These are phyloP conservation scores for Spathaspora boniae DNA, from an alignment of 805 yeast species.

Conservation along the genomic window DNA sequence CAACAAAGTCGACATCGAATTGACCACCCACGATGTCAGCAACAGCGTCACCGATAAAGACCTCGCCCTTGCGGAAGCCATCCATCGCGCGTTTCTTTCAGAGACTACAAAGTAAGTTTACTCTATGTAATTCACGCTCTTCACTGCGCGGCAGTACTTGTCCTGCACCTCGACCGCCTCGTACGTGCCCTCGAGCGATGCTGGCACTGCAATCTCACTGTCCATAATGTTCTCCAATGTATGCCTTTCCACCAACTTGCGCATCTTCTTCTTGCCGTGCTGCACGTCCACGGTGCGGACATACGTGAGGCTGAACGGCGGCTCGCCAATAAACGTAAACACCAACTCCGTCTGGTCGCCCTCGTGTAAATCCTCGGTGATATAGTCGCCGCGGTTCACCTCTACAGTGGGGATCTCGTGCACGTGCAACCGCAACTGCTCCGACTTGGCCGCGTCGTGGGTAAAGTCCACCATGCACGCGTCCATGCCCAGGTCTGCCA, in stretches of 20 bases:
- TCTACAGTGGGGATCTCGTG: slow-evolving; percentile 70
- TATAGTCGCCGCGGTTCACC: slow-evolving; percentile 71
- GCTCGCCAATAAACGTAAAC: slow-evolving; percentile 79
- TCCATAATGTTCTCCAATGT: slow-evolving; percentile 71
- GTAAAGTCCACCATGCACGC: slow-evolving; percentile 67
- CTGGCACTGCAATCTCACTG: slow-evolving; percentile 64
- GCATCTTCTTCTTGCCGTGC: slow-evolving; percentile 21
- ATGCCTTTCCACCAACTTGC: slow-evolving; percentile 43
- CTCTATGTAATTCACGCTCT: slow-evolving; percentile 7
- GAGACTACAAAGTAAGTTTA: background rate
- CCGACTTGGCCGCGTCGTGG: slow-evolving; percentile 25
- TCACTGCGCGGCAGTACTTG: slow-evolving; percentile 55
- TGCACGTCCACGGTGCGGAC: slow-evolving; percentile 56
- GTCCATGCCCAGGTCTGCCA: slow-evolving; percentile 70
- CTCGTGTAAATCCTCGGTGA: slow-evolving; percentile 82
- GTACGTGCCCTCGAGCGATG: slow-evolving; percentile 88
- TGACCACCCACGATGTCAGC: slow-evolving; percentile 65
- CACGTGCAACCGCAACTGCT: slow-evolving; percentile 29
- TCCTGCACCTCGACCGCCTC: slow-evolving; percentile 91
- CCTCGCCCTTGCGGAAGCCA: slow-evolving; percentile 49
- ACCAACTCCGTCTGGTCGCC: slow-evolving; percentile 91
- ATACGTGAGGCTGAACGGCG: slow-evolving; percentile 87
- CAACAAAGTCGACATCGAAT: slow-evolving; percentile 49
- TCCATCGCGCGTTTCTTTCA: slow-evolving; percentile 15
- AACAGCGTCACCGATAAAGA: slow-evolving; percentile 53